phyloP scores from a whole-genome alignment of 352 stramenopile species.

The Pythium aphanidermatum region DNA sequence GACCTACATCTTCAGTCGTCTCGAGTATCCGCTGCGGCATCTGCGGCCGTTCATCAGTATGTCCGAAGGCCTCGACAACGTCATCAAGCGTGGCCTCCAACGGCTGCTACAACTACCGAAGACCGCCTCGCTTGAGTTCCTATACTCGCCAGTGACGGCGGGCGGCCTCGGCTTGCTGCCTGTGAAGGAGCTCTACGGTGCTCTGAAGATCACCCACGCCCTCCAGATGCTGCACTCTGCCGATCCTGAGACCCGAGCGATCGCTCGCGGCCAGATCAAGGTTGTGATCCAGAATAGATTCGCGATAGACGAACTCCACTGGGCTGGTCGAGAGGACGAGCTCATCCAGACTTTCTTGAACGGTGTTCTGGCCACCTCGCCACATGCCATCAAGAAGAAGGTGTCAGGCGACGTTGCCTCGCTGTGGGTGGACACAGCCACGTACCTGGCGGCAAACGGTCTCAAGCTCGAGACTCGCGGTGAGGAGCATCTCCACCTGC shows the following conservation, averaged over 20 bases:
- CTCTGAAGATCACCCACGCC: background rate
- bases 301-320: background rate
- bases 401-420: background rate
- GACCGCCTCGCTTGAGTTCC: background rate
- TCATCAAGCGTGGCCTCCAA: background rate
- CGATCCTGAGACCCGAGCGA: background rate
- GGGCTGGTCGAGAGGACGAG: background rate
- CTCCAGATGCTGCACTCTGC: constrained; percentile 3
- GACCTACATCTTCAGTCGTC: background rate
- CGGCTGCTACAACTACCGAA: background rate
- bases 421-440: background rate
- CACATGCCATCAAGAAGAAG: background rate
- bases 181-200: background rate
- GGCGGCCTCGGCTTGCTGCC: constrained; percentile 8
- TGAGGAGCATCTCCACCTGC: background rate
- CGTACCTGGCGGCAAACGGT: background rate
- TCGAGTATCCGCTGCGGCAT: constrained; percentile 4
- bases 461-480: background rate
- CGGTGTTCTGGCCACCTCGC: background rate
- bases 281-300: background rate
- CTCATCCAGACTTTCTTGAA: constrained; percentile 3
- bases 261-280: background rate
- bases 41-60: background rate
- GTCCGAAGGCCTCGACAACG: background rate
- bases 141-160: background rate